Evolutionary conservation across 1,139 yeast species (phyloP), one percentile per base, ranked within the genome.

Genomic region (Diutina mesorugosa): DNA sequence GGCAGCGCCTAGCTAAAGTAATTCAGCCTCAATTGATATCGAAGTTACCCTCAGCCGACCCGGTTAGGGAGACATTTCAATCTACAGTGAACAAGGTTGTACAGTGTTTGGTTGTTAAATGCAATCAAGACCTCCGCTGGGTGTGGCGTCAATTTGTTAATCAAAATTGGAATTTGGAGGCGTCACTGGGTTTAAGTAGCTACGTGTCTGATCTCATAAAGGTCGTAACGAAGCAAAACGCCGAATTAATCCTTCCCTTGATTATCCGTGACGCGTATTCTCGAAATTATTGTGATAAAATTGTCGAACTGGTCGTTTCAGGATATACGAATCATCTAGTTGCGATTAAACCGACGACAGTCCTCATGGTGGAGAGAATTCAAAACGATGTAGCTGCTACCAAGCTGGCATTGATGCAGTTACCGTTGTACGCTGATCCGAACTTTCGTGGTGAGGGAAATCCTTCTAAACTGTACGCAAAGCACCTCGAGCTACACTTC

Each of bases 101-200:
- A 28, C 77, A 78, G 35, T 69, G 78, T 21, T 69, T 90, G 47
- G 76, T 88, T 21, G 69, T 72, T 28, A 84, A 87, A 62, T 77
- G 89, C 38, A 80, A 83, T 18, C 67, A 72, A 21, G 91, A 88
- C 60, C 71, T 85, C 56, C 84, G 81, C 46, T 79, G 83, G 58
- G 79, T 87, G 8, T 90, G 97, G 96, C 77, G 95, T 60, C 97
- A 90, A 64, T 86, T 93, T 77, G 78, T 80, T 38, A 90, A 90
- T 65, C 78, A 81, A 45, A 87, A 88, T 66, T 90, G 97, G 97
- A 72, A 76, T 54, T 71, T 84, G 60, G 81, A 78, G 46, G 75
- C 78, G 26, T 87, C 85, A 3, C 84, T 81, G 38, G 93, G 85
- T 60, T 84, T 85, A 59, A 87, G 95, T 54, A 71, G 83, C 56